phyloP scores from a whole-genome alignment of 805 yeast genomes.

The Pichia phayaonensis region DNA sequence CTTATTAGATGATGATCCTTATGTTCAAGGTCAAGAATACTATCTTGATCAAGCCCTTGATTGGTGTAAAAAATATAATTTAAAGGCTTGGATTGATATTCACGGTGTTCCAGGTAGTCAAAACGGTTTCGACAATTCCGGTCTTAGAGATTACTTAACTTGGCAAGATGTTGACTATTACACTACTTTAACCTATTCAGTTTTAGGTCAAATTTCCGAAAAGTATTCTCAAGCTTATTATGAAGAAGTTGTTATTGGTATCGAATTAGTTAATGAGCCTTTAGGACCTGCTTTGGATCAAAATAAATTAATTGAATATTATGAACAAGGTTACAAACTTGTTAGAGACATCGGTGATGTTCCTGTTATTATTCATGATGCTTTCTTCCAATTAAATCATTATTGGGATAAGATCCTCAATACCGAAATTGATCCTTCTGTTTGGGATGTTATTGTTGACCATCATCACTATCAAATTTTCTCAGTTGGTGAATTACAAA shows the following conservation, averaged over 20 bases:
- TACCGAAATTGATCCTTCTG: slow-evolving; percentile 24
- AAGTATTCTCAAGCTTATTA: slow-evolving; percentile 59
- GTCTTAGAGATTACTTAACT: slow-evolving; percentile 53
- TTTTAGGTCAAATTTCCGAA: slow-evolving; percentile 44
- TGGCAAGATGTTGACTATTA: slow-evolving; percentile 46
- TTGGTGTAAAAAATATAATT: slow-evolving; percentile 58
- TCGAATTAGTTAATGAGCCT: slow-evolving; percentile 87
- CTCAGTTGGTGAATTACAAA: slow-evolving; percentile 49
- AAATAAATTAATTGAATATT: slow-evolving; percentile 51
- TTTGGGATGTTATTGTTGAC: slow-evolving; percentile 66
- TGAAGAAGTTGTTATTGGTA: slow-evolving; percentile 69
- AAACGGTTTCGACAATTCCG: slow-evolving; percentile 94
- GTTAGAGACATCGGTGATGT: slow-evolving; percentile 45
- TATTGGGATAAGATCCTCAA: slow-evolving; percentile 57
- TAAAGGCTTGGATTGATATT: slow-evolving; percentile 84
- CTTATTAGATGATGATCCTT: slow-evolving; percentile 61
- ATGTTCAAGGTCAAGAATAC: slow-evolving; percentile 70
- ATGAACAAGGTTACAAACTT: slow-evolving; percentile 52
- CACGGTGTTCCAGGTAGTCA: slow-evolving; percentile 98
- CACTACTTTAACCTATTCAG: slow-evolving; percentile 45
- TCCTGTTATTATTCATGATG: slow-evolving; percentile 66
- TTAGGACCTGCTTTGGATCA: slow-evolving; percentile 62
- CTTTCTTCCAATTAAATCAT: slow-evolving; percentile 43
- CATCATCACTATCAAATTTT: slow-evolving; percentile 92
- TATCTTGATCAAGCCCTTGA: slow-evolving; percentile 69